phyloP scores from a whole-genome alignment of 1,139 yeast genomes.

The Sugiyamaella neomexicana region DNA sequence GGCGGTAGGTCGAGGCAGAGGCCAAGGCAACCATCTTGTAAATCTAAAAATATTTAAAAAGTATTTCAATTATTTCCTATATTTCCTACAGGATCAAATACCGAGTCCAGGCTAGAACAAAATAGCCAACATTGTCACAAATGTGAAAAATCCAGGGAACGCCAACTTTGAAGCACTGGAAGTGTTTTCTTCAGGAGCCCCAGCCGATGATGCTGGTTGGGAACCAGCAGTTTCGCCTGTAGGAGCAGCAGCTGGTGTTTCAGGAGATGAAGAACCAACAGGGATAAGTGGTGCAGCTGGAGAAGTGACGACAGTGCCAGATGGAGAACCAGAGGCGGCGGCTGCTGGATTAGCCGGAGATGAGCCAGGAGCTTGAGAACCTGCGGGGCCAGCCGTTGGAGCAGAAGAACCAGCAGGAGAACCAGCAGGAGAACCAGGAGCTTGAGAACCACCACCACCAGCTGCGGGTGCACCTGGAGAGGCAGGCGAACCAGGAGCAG shows the following conservation, averaged over 20 bases:
- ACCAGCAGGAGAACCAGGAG: neutral
- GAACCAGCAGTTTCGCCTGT: neutral
- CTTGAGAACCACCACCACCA: too few species aligned
- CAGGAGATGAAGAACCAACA: neutral
- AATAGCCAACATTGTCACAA: neutral
- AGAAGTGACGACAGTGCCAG: neutral
- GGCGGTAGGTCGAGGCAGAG: neutral
- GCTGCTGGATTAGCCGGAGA: conserved; percentile 3
- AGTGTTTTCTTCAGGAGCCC: conserved; percentile 7
- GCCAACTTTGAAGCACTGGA: conserved; percentile 2
- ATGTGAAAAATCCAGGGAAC: neutral
- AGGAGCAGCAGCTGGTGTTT: neutral
- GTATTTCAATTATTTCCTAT: too few species aligned
- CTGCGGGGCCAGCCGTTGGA: too few species aligned
- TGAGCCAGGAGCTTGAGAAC: too few species aligned
- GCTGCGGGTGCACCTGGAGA: neutral
- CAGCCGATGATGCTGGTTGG: neutral
- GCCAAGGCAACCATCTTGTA: neutral
- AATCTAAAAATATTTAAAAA: too few species aligned
- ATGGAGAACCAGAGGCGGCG: conserved; percentile 1
- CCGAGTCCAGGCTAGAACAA: neutral
- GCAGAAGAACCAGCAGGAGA: conserved; percentile 1
- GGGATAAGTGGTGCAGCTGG: neutral
- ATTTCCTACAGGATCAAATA: neutral
- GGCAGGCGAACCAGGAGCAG: neutral